Conservation (phyloP, 306 rosid species). For the Chamaecrista fasciculata region DNA sequence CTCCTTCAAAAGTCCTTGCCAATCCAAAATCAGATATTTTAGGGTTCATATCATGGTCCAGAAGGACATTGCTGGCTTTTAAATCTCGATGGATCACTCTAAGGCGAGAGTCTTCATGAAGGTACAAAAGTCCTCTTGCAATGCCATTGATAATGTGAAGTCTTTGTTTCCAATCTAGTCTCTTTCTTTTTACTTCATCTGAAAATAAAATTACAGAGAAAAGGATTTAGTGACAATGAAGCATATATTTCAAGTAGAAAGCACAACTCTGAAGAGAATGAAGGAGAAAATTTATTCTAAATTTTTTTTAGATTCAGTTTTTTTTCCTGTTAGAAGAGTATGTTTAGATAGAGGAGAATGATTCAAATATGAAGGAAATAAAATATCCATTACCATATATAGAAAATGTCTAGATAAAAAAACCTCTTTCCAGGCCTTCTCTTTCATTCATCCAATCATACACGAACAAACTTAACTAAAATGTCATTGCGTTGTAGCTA, state of each 20-base stretch:
- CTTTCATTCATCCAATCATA: no score
- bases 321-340: no score
- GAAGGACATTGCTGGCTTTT: slow-evolving; percentile 44
- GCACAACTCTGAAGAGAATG: no score
- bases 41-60: slow-evolving; percentile 43
- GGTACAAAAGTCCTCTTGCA: slow-evolving; percentile 43
- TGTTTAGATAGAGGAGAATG: no score
- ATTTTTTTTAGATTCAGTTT: no score
- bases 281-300: no score
- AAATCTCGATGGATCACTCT: slow-evolving; percentile 49
- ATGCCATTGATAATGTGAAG: slow-evolving; percentile 42
- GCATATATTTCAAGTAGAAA: neutral
- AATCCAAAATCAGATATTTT: slow-evolving; percentile 57
- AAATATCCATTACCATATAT: no score
- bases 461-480: no score
- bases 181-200: slow-evolving; percentile 32
- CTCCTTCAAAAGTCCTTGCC: slow-evolving; percentile 39
- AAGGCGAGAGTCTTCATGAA: slow-evolving; percentile 48
- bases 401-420: no score
- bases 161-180: slow-evolving; percentile 35
- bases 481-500: no score
- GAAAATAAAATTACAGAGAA: neutral
- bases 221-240: neutral
- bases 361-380: no score
- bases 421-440: no score